Evolutionary conservation across 2,329 filamentous ascomycete genomes (phyloP), one percentile per base, ranked within the genome.

Genomic region (Fonsecaea pugnacius): DNA sequence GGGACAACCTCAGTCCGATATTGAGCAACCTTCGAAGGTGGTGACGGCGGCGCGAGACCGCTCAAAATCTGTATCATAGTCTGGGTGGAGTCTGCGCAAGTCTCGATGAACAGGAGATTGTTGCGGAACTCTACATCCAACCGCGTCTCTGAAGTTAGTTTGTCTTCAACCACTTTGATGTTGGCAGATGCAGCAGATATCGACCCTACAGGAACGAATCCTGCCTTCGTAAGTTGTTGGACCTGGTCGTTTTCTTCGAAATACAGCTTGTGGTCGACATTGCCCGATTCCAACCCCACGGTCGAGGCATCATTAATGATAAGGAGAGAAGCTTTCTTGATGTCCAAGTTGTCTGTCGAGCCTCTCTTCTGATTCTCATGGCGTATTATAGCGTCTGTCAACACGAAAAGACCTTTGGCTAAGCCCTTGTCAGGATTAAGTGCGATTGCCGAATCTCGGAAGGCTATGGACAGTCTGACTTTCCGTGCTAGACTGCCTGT

Each of bases 71-170:
- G 84, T 58, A 96, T 89, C 14, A 99, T 83, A 0, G 95, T 99
- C 75, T 97, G 92, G 0, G 92, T 98, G 1, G 95, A 99, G 77
- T 99, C 95, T 33, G 95, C 95, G 72, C 96, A 99, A 0, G 93
- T 96, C 76, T 99, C 95, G 6, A 99, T 79, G 36, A 99, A 89
- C 59, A 99, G 82, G 1, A 99, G 83, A 69, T 96, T 90, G 72
- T 96, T 93, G 66, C 87, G 87, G 53, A 98, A 80, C 68, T 96
- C 91, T 1, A 97, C 83, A 70, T 95, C 89, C 14, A 97, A 77
- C 46, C 87, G 85, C 68, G 88, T 89, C 33, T 87, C 83, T 0
- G 83, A 85, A 38, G 87, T 84, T 1, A 80, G 80, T 2, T 81
- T 81, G 46, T 84, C 80, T 9, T 83, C 80, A 24, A 81, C 78